Evolutionary conservation across 169 alveolate species (phyloP).

Genomic region (Plasmodium inui): DNA sequence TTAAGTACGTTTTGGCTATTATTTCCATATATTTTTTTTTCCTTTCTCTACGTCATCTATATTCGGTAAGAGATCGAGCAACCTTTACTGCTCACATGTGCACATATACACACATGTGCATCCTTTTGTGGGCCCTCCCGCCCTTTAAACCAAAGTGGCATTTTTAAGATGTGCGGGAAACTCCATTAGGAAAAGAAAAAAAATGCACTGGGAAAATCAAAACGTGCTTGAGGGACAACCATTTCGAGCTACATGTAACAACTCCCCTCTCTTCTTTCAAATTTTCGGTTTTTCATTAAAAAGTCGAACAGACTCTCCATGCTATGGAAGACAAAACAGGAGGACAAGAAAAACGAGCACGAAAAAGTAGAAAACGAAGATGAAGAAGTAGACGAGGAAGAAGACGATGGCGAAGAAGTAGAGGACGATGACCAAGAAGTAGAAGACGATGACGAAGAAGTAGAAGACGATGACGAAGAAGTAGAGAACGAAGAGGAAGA

Average conservation of each 20-base stretch:
- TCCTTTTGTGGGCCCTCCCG: no score
- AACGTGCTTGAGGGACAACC: neutral
- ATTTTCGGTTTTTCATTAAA: neutral
- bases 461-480: neutral
- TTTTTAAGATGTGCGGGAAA: neutral
- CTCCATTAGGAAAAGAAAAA: neutral
- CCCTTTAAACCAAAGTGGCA: neutral
- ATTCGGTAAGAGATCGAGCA: neutral
- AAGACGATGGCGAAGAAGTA: no score
- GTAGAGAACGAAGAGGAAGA: neutral
- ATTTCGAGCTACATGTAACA: neutral
- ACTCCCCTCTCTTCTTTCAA: neutral
- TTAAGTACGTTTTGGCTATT: neutral
- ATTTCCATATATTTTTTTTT: neutral
- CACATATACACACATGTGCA: neutral
- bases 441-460: neutral
- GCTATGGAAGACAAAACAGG: neutral
- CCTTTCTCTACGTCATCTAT: neutral
- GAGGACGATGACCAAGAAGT: no score
- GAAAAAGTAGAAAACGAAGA: neutral
- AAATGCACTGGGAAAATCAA: neutral
- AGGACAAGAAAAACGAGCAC: neutral
- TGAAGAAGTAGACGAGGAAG: neutral
- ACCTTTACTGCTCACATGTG: neutral
- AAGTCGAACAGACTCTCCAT: neutral